Evolutionary conservation across 495 filamentous ascomycete species (phyloP).

Genomic region (Penicillium simplicissimum): DNA sequence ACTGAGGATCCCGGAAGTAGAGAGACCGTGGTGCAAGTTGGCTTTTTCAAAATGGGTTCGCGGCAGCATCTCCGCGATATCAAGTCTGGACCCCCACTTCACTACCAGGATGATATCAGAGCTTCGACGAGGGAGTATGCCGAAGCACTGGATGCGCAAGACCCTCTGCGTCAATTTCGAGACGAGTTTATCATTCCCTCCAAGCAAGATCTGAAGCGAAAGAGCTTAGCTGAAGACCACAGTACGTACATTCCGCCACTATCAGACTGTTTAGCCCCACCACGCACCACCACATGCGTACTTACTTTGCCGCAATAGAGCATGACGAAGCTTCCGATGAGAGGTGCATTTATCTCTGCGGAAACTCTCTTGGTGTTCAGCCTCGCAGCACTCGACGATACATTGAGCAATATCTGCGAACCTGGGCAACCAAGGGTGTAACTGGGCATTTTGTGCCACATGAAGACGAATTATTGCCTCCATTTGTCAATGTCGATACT

Average conservation of each 20-base stretch:
- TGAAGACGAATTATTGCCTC: slow-evolving; percentile 68
- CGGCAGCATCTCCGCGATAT: slow-evolving; percentile 33
- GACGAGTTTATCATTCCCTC: slow-evolving; percentile 84
- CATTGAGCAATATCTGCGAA: slow-evolving; percentile 74
- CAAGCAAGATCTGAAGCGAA: slow-evolving; percentile 72
- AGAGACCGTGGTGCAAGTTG: neutral
- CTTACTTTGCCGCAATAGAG: slow-evolving; percentile 15
- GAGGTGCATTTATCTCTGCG: slow-evolving; percentile 82
- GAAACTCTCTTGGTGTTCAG: slow-evolving; percentile 94
- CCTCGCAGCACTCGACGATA: slow-evolving; percentile 69
- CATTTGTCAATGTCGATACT: slow-evolving; percentile 80
- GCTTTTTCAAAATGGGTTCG: slow-evolving; percentile 26
- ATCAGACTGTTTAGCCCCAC: neutral
- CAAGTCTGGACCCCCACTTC: slow-evolving; percentile 34
- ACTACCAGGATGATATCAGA: slow-evolving; percentile 43
- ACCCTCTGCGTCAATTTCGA: slow-evolving; percentile 66
- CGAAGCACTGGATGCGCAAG: slow-evolving; percentile 63
- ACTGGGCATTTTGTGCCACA: slow-evolving; percentile 89
- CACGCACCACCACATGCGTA: neutral
- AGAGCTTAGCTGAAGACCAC: slow-evolving; percentile 49
- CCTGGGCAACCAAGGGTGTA: slow-evolving; percentile 93
- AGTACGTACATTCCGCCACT: slow-evolving; percentile 24
- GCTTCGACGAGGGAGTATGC: slow-evolving; percentile 57
- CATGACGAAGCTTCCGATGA: slow-evolving; percentile 40
- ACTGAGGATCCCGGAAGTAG: neutral